phyloP scores from a whole-genome alignment of 169 alveolate species.

The Neospora caninum region DNA sequence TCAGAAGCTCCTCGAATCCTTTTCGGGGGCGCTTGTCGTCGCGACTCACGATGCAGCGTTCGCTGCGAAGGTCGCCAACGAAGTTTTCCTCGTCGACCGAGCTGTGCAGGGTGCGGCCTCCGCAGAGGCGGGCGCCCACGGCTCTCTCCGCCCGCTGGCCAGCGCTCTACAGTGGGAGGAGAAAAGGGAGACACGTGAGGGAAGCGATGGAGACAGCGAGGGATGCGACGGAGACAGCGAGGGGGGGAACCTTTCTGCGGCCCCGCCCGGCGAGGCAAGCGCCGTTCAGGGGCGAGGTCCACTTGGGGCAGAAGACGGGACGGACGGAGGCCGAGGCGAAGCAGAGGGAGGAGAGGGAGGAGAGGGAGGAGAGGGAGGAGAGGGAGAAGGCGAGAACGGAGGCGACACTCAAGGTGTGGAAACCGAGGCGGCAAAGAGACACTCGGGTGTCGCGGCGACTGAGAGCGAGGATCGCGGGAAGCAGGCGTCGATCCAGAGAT shows the following conservation, averaged over 20 bases:
- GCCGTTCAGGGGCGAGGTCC: not conserved
- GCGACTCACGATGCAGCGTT: constrained; percentile 71
- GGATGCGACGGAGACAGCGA: too few relatives aligned
- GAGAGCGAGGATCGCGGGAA: not conserved
- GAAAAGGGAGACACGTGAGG: too few relatives aligned
- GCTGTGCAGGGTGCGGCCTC: not conserved
- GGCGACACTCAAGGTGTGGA: not conserved
- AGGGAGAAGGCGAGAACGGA: not conserved
- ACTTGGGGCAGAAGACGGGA: not conserved
- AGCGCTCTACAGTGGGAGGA: too few relatives aligned
- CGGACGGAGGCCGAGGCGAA: not conserved
- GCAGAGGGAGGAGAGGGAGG: not conserved
- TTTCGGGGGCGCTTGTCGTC: constrained; percentile 69
- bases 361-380: too few relatives aligned
- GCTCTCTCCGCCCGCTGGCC: not conserved
- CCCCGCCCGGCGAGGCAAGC: too few relatives aligned
- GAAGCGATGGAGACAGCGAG: too few relatives aligned
- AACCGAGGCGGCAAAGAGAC: not conserved
- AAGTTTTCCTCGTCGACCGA: constrained; percentile 41
- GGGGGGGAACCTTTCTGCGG: too few relatives aligned
- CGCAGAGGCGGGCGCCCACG: not conserved
- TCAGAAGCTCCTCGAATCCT: constrained; percentile 64
- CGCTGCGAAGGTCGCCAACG: constrained; percentile 48
- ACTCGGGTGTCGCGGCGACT: not conserved
- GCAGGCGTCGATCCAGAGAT: not conserved